A percentile compares a stretch with the other conserved stretches of the same genome.
Conservation (phyloP, 2,329 filamentous ascomycete species). For the Aspergillus luchuensis region DNA sequence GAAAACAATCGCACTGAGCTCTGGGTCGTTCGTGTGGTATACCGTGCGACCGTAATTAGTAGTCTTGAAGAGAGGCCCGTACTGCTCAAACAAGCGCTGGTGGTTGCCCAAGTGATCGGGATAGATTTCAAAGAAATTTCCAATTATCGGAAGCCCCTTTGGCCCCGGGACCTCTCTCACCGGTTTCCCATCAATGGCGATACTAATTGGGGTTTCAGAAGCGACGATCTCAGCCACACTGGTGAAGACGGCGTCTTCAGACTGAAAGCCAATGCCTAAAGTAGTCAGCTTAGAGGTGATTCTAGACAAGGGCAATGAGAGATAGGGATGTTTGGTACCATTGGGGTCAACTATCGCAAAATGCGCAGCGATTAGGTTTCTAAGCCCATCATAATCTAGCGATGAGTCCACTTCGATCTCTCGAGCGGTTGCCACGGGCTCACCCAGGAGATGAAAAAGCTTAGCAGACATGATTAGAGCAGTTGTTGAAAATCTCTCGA, state of each 20-base stretch:
- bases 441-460: constrained; percentile 27
- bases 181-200: constrained; percentile 33
- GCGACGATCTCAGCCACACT: constrained; percentile 23
- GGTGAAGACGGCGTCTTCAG: constrained; percentile 9
- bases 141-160: constrained; percentile 42
- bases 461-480: constrained; percentile 19
- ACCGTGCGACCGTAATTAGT: constrained; percentile 54
- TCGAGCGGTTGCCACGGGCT: constrained; percentile 22
- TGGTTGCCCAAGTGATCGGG: constrained; percentile 62
- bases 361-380: constrained; percentile 29
- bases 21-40: constrained; percentile 57
- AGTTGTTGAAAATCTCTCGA: not conserved
- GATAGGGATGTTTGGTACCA: constrained; percentile 19
- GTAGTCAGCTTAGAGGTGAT: not conserved
- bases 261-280: constrained; percentile 27
- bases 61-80: constrained; percentile 56
- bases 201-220: constrained; percentile 19
- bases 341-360: constrained; percentile 35
- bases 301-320: too few species aligned
- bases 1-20: constrained; percentile 51
- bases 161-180: constrained; percentile 31
- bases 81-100: constrained; percentile 56
- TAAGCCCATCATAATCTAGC: constrained; percentile 22
- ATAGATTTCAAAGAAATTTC: constrained; percentile 58
- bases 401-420: constrained; percentile 26